These are phyloP conservation scores for Tetrapyrgos nigripes DNA, from an alignment of 1,284 basidiomycete genomes.

Conservation along the genomic window DNA sequence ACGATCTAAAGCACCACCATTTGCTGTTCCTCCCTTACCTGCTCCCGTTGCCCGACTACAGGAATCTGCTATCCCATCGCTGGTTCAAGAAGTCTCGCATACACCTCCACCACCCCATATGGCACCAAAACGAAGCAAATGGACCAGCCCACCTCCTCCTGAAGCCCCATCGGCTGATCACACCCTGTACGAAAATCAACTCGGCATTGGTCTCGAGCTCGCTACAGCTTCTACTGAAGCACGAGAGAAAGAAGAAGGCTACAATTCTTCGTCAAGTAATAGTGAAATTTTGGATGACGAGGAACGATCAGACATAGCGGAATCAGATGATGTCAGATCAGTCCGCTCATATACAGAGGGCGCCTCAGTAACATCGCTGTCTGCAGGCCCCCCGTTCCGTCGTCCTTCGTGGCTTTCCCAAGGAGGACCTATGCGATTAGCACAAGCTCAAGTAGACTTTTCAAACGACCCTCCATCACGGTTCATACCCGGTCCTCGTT, in stretches of 20 bases:
- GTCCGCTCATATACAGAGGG: constrained; percentile 65
- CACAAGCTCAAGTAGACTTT: constrained; percentile 21
- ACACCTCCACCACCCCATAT: constrained; percentile 71
- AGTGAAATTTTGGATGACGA: constrained; percentile 71
- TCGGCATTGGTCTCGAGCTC: constrained; percentile 67
- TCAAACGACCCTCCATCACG: constrained; percentile 12
- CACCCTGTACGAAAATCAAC: constrained; percentile 66
- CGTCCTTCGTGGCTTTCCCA: constrained; percentile 47
- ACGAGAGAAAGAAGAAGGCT: constrained; percentile 51
- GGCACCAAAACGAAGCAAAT: constrained; percentile 77
- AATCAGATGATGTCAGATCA: constrained; percentile 72
- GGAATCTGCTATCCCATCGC: constrained; percentile 41
- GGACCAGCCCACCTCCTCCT: constrained; percentile 84
- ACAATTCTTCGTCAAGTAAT: constrained; percentile 57
- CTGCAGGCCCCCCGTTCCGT: constrained; percentile 36
- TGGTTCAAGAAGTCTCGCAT: constrained; percentile 42
- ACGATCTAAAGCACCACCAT: constrained; percentile 50
- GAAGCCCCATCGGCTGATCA: constrained; percentile 74
- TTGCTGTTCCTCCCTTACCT: constrained; percentile 47
- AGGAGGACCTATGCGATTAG: constrained; percentile 35
- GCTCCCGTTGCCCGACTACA: constrained; percentile 57
- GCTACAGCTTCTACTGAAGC: constrained; percentile 69
- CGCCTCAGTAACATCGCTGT: constrained; percentile 15
- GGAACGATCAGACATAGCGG: constrained; percentile 54
- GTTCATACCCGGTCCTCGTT: constrained; percentile 20